A percentile compares a stretch with the other conserved stretches of the same genome.
Evolutionary conservation across 2,329 filamentous ascomycete species (phyloP).

Genomic region (Cytospora schulzeri): DNA sequence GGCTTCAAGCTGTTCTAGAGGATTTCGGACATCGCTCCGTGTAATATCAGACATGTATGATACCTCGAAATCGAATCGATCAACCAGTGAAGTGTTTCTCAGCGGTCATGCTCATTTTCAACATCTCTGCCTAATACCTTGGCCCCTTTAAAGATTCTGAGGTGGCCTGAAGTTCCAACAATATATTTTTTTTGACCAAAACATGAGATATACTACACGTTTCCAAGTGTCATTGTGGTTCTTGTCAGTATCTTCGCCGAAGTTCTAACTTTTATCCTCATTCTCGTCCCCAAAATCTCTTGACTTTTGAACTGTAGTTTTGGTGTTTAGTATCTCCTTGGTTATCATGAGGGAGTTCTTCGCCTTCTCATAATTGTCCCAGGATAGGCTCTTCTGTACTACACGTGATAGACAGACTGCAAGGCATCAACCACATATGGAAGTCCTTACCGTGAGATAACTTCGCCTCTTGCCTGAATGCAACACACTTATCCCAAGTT

Average conservation of each 20-base stretch:
- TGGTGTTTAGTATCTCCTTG: background rate
- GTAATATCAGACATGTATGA: background rate
- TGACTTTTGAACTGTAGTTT: background rate
- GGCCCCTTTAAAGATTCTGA: background rate
- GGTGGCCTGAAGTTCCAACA: background rate
- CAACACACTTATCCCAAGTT: too few relatives aligned
- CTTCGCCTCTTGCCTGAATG: too few relatives aligned
- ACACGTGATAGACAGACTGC: too few relatives aligned
- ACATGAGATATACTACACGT: background rate
- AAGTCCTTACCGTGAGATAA: too few relatives aligned
- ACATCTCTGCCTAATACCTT: background rate
- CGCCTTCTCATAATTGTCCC: too few relatives aligned
- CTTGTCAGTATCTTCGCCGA: background rate
- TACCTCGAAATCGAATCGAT: background rate
- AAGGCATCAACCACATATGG: too few relatives aligned
- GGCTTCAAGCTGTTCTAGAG: slow-evolving; percentile 47
- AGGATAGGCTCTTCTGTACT: too few relatives aligned
- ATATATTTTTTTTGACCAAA: background rate
- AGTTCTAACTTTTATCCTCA: background rate
- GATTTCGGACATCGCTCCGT: background rate
- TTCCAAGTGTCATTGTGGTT: background rate
- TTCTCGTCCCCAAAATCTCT: background rate
- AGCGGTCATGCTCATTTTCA: background rate
- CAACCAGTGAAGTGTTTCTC: background rate
- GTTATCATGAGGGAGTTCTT: too few relatives aligned